Base-by-base conservation (phyloP, 1,284 basidiomycete species). In the Rhodotorula sp. region DNA sequence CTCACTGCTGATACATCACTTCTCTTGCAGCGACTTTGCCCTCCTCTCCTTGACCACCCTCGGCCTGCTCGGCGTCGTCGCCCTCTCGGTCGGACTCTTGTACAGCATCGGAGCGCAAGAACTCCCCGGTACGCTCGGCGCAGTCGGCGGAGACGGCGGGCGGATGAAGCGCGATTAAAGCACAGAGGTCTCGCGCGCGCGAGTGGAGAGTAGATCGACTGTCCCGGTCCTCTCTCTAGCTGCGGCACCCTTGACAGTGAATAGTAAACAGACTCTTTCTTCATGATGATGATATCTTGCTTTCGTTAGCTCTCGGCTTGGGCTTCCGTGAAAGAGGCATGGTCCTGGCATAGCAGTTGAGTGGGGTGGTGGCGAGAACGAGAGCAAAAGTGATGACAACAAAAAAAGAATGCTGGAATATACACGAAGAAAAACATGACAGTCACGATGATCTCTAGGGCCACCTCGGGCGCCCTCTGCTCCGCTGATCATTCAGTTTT, bases 91-190 rank as follows among this genome's bases (percentile, higher is more conserved):
- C 56, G 63, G 49, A 34, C 57, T 76, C 26, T 52, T 76, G 45
- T 65, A 67, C 66, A 54, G 49, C 16, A 60, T 75, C 45, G 75
- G 75, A 10, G 54, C 31, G 47, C 71, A 58, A 26, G 60, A 70
- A 26, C 61, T 76, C 14, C 75, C 75, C 1, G 73, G 73, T 2
- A 75, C 73, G 26, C 58, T 76, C 21, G 62, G 64, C 26, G 56
- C 66, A 4, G 70, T 76, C 3, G 64, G 68, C 15, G 73, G 75
- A 2, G 56, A 50, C 26, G 69, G 67, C 15, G 69, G 56, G 2
- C 58, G 54, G 21, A 31, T 48, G 34, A 74, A 74, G 67, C 60
- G 70, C 21, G 72, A 74, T 47, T 74, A 47, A 31, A 26, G 38
- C 26, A 0, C 10, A 28, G 5, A 15, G 14, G 3, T 10, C 16